phyloP scores from a whole-genome alignment of 805 yeast genomes.

The Schizosaccharomyces japonicus region DNA sequence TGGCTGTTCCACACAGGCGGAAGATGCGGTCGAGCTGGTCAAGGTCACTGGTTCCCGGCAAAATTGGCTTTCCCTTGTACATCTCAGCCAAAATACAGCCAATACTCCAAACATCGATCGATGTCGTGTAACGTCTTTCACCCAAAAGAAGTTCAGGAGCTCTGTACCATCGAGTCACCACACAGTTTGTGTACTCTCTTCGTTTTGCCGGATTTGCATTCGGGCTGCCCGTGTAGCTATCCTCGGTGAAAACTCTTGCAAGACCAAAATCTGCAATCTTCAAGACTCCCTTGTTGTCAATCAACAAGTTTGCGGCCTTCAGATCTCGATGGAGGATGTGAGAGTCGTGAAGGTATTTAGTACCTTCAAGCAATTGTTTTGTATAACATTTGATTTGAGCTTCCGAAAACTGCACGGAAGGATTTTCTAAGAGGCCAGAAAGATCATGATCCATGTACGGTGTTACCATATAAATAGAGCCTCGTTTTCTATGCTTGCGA shows the following conservation, averaged over 20 bases:
- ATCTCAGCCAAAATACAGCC: slow-evolving; percentile 85
- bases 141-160: slow-evolving; percentile 86
- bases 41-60: slow-evolving; percentile 64
- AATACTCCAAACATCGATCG: slow-evolving; percentile 92
- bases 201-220: slow-evolving; percentile 24
- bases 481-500: slow-evolving; percentile 13
- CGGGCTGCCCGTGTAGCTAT: slow-evolving; percentile 25
- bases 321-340: slow-evolving; percentile 65
- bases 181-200: slow-evolving; percentile 34
- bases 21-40: slow-evolving; percentile 75
- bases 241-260: slow-evolving; percentile 51
- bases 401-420: slow-evolving; percentile 32
- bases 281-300: slow-evolving; percentile 52
- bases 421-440: slow-evolving; percentile 71
- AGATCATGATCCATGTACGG: slow-evolving; percentile 86
- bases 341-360: slow-evolving; percentile 49
- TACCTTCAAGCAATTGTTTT: slow-evolving; percentile 55
- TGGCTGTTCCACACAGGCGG: slow-evolving; percentile 74
- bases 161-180: slow-evolving; percentile 92
- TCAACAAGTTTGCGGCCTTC: slow-evolving; percentile 76
- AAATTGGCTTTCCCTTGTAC: slow-evolving; percentile 55
- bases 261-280: slow-evolving; percentile 92
- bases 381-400: slow-evolving; percentile 66
- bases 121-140: slow-evolving; percentile 67
- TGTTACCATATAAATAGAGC: slow-evolving; percentile 55